A percentile compares a stretch with the other conserved stretches of the same genome.
These are phyloP conservation scores for Pseudocercospora pini-densiflorae DNA, from an alignment of 2,329 filamentous ascomycete species.

Conservation along the genomic window DNA sequence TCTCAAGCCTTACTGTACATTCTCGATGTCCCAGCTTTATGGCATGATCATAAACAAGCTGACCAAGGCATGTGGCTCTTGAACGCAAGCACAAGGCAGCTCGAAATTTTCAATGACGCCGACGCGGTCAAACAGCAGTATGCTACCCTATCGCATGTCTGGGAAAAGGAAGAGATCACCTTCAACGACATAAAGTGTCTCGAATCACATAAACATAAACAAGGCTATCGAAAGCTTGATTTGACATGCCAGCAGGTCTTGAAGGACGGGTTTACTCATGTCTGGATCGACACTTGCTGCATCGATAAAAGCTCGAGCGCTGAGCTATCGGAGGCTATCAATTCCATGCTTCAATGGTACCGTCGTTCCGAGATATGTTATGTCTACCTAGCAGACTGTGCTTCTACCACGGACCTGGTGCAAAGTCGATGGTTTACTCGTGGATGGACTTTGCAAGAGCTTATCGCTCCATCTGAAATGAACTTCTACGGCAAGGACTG, in stretches of 20 bases:
- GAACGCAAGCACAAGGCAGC: not conserved
- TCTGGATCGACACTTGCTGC: constrained; percentile 33
- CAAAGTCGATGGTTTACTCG: constrained; percentile 13
- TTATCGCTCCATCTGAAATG: constrained; percentile 18
- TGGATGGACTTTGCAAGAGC: constrained; percentile 31
- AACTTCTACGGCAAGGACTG: constrained; percentile 15
- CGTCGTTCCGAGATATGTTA: constrained; percentile 38
- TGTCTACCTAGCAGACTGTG: constrained; percentile 32
- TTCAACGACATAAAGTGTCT: not conserved
- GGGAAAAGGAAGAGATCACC: not conserved
- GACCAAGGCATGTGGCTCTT: not conserved
- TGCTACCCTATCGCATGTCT: not conserved
- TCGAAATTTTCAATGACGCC: not conserved
- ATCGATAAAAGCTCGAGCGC: constrained; percentile 29
- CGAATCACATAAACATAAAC: not conserved
- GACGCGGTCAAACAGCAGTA: not conserved
- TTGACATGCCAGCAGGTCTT: not conserved
- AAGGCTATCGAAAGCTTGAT: not conserved
- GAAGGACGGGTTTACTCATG: not conserved
- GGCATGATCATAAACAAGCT: too few species aligned
- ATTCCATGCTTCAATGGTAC: constrained; percentile 37
- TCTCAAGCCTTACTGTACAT: too few species aligned
- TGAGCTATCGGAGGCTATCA: constrained; percentile 8
- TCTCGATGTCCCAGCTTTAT: too few species aligned
- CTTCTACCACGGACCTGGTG: too few species aligned